Conservation (phyloP, 495 filamentous ascomycete genomes). For the Talaromyces nanjingensis region DNA sequence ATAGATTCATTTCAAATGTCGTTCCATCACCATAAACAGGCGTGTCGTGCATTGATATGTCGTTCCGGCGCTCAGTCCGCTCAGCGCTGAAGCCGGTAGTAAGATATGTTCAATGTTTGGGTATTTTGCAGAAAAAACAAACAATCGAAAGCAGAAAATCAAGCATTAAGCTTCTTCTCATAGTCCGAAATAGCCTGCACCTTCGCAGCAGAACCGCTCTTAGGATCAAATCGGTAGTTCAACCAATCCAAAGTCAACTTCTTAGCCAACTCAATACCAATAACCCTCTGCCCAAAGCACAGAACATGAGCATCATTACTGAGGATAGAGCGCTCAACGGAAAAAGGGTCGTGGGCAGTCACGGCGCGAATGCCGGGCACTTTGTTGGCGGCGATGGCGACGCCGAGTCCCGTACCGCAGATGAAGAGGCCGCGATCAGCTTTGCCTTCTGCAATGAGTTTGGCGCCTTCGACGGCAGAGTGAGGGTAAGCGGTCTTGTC, state of each 20-base stretch:
- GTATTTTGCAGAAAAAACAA: not conserved
- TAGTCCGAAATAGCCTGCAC: slow-evolving; percentile 68
- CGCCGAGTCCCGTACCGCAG: slow-evolving; percentile 81
- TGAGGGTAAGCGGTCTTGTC: slow-evolving; percentile 85
- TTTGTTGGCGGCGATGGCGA: slow-evolving; percentile 83
- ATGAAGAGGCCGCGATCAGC: slow-evolving; percentile 77
- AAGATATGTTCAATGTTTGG: not conserved
- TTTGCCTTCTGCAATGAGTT: slow-evolving; percentile 59
- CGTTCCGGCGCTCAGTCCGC: not conserved
- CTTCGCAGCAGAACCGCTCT: slow-evolving; percentile 64
- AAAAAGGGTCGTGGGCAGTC: slow-evolving; percentile 80
- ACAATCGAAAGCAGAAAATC: slow-evolving; percentile 8
- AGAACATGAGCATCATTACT: slow-evolving; percentile 86
- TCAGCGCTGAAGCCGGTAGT: not conserved
- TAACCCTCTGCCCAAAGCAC: slow-evolving; percentile 80
- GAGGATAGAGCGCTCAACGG: slow-evolving; percentile 71
- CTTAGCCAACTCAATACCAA: slow-evolving; percentile 73
- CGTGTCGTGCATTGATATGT: not conserved
- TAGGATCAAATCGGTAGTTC: slow-evolving; percentile 71
- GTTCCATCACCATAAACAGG: not conserved
- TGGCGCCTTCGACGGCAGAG: slow-evolving; percentile 63
- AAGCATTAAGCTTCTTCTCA: slow-evolving; percentile 46
- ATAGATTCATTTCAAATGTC: not conserved
- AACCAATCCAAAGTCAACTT: slow-evolving; percentile 76
- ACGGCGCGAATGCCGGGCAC: slow-evolving; percentile 79